Percentiles rank a stretch among this genome's conserved stretches.
phyloP scores from a whole-genome alignment of 2,329 filamentous ascomycete genomes.

The Sclerotinia borealis region DNA sequence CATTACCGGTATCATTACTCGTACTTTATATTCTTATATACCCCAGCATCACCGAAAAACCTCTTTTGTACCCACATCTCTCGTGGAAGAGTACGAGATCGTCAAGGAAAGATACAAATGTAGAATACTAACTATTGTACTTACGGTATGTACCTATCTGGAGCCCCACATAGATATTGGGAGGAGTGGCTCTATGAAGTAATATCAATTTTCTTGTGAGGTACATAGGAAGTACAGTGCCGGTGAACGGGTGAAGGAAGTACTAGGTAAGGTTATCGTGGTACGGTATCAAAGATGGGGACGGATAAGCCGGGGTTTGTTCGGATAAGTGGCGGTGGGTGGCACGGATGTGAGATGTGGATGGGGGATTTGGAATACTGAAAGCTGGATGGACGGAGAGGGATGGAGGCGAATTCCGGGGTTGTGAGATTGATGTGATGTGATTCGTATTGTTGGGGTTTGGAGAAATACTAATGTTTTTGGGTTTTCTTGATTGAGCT shows the following conservation, averaged over 20 bases:
- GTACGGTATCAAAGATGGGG: neutral
- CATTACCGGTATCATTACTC: too few relatives aligned
- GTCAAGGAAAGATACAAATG: neutral
- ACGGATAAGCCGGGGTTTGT: neutral
- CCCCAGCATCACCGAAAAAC: neutral
- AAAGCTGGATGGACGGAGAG: too few relatives aligned
- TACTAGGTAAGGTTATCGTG: neutral
- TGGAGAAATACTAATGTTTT: too few relatives aligned
- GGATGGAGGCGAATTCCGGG: neutral
- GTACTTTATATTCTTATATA: too few relatives aligned
- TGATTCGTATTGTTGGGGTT: neutral
- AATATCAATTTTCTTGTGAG: neutral
- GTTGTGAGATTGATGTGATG: neutral
- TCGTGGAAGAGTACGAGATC: neutral
- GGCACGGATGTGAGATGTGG: neutral
- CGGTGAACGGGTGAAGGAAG: too few relatives aligned
- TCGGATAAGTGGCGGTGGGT: neutral
- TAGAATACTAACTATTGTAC: neutral
- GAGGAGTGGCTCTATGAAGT: neutral
- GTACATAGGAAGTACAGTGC: too few relatives aligned
- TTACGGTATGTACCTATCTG: too few relatives aligned
- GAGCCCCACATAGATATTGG: neutral
- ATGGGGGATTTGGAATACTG: neutral
- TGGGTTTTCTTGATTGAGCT: too few relatives aligned
- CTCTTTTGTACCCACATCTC: neutral